Evolutionary conservation across 2,329 filamentous ascomycete species (phyloP), one percentile per base, ranked within the genome.

Genomic region (Cordyceps tenuipes): DNA sequence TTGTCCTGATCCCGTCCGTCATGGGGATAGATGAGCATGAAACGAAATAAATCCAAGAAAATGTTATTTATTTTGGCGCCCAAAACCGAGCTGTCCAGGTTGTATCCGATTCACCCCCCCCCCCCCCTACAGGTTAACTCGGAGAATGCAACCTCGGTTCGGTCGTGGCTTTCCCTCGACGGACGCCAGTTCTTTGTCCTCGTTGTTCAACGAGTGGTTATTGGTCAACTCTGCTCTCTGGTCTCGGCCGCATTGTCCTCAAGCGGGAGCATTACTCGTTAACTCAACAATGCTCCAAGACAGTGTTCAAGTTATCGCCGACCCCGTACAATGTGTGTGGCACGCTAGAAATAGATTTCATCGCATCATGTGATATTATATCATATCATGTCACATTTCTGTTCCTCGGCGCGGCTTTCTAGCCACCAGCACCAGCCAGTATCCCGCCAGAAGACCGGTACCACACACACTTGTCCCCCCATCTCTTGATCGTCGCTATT

Each of bases 401-500:
- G 31, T 19, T 56, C 47, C 29, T 56, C 47, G 23, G 26, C 5
- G 29, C 2, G 17, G 13, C 8, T n/a, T 21, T 43, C 39, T n/a
- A 13, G 15, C n/a, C 39, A 39, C 41, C 29, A 34, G 36, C 44
- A n/a, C 9, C 6, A 8, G 23, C 4, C 21, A n/a, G 10, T 5
- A 26, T 19, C 31, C 19, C 44, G 54, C 21, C 34, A 5, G 12
- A n/a, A n/a, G n/a, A n/a, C n/a, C n/a, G n/a, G n/a, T n/a, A n/a
- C n/a, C n/a, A n/a, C n/a, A n/a, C n/a, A n/a, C n/a, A n/a, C n/a
- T n/a, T n/a, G n/a, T n/a, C n/a, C n/a, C n/a, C n/a, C n/a, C n/a
- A n/a, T n/a, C n/a, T n/a, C n/a, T n/a, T n/a, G 57, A 52, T 59
- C 39, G 57, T 50, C 57, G 57, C 56, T 59, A 52, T 59, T 59